Base-by-base conservation (phyloP, 2,329 filamentous ascomycete species). In the Clonostachys rhizophaga region DNA sequence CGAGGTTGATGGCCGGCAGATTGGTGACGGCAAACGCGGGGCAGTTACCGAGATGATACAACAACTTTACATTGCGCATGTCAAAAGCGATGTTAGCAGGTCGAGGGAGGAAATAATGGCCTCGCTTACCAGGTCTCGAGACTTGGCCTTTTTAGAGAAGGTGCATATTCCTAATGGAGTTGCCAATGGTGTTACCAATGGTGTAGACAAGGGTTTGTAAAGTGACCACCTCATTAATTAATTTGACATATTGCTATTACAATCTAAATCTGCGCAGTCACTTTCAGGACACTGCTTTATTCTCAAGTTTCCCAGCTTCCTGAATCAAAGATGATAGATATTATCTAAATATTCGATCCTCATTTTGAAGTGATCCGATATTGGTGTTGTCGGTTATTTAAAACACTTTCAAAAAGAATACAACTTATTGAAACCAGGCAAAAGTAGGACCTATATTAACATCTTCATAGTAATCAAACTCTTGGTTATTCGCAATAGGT, bases 11-110 rank as follows among this genome's bases (percentile, higher is more conserved):
- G 54, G 54, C 1, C 44, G 57, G 5, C 20, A 43, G 16, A 58
- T 59, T 43, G 54, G 57, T 4, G 51, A 59, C 17, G 57, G 57
- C 6, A 48, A 55, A 33, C 46, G 53, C n/a, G 57, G 57, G 3
- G 20, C 45, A 3, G 13, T 59, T 9, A 59, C 57, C 1, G 54
- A 56, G 20, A 50, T 36, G 11, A 57, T 59, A 6, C 55, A 59
- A 39, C 49, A 56, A 34, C 37, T 58, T 17, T 59, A 59, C 30
- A n/a, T 47, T 33, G 47, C 59, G 7, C 48, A 51, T 18, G 57
- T 59, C 9, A 40, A 48, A 13, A 40, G 34, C 14, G 57, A 59
- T 49, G 53, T 56, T 5, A 43, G 34, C 9, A 51, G 57, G 14
- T 36, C 53, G 3, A 43, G 57, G n/a, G 54, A 52, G 17, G 52